phyloP scores from a whole-genome alignment of 371 early-diverging fungal genomes.

The Mucor plumbeus region DNA sequence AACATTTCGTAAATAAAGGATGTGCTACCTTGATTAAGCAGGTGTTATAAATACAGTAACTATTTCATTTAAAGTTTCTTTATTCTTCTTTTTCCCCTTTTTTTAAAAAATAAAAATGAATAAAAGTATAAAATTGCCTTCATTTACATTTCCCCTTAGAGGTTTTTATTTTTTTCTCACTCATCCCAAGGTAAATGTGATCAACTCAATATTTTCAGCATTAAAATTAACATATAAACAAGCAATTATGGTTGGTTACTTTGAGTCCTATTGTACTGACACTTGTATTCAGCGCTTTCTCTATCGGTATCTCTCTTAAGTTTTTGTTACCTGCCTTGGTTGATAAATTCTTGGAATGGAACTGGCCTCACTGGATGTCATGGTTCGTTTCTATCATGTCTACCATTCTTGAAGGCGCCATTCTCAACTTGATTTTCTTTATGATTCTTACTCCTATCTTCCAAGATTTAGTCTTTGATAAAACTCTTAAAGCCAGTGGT shows the following conservation, averaged over 20 bases:
- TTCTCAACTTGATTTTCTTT: constrained; percentile 51
- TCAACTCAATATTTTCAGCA: not conserved
- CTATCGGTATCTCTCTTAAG: constrained; percentile 32
- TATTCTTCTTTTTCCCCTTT: not conserved
- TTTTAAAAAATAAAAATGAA: constrained; percentile 1
- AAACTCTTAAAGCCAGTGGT: constrained; percentile 46
- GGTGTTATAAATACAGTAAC: not conserved
- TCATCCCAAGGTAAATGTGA: constrained; percentile 44
- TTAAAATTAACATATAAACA: not conserved
- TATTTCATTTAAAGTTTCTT: not conserved
- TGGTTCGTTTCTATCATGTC: constrained; percentile 49
- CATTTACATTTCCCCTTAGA: constrained; percentile 44
- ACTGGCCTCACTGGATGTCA: constrained; percentile 57
- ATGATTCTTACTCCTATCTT: constrained; percentile 55
- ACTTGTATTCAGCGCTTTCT: constrained; percentile 29
- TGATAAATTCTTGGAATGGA: constrained; percentile 44
- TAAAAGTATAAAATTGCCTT: not conserved
- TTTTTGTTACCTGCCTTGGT: constrained; percentile 35
- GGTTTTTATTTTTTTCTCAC: constrained; percentile 50
- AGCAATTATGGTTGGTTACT: constrained; percentile 40
- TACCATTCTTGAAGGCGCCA: constrained; percentile 49
- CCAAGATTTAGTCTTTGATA: constrained; percentile 56
- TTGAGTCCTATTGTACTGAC: constrained; percentile 35
- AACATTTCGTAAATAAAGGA: not conserved
- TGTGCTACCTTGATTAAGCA: not conserved